phyloP scores from a whole-genome alignment of 345 rosid species.

The Aquilaria yunnanensis region DNA sequence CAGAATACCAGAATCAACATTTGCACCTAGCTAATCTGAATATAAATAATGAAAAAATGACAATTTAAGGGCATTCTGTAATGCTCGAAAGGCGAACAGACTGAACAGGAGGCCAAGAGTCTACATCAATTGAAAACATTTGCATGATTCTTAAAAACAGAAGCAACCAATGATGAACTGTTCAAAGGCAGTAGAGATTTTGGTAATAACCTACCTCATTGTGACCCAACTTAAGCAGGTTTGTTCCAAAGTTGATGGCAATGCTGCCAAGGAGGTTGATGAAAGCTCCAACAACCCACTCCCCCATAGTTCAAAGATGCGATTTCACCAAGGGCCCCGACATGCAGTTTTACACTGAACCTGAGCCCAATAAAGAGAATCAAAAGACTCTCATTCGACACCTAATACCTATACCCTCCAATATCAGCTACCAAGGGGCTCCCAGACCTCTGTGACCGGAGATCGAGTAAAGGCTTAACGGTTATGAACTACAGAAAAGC shows the following conservation, averaged over 20 bases:
- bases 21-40: too few species aligned
- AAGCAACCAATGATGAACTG: not conserved
- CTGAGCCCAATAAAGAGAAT: slow-evolving; percentile 13
- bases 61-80: too few species aligned
- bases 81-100: too few species aligned
- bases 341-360: slow-evolving; percentile 28
- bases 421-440: not conserved
- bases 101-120: not conserved
- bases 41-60: too few species aligned
- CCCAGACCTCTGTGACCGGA: not conserved
- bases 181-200: not conserved
- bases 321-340: slow-evolving; percentile 25
- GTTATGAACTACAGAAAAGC: not conserved
- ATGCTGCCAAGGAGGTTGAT: slow-evolving; percentile 93
- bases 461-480: not conserved
- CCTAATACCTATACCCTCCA: not conserved
- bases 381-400: slow-evolving; percentile 16
- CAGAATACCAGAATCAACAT: not conserved
- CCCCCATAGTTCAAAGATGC: slow-evolving; percentile 69
- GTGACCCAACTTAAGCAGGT: slow-evolving; percentile 96
- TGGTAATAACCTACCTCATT: slow-evolving; percentile 48
- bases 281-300: slow-evolving; percentile 96
- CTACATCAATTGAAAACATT: not conserved
- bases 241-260: slow-evolving; percentile 99
- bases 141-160: too few species aligned